Percentiles rank a stretch among this genome's conserved stretches.
These are phyloP conservation scores for Diversispora epigaea DNA, from an alignment of 192 early-diverging fungal genomes.

Conservation along the genomic window DNA sequence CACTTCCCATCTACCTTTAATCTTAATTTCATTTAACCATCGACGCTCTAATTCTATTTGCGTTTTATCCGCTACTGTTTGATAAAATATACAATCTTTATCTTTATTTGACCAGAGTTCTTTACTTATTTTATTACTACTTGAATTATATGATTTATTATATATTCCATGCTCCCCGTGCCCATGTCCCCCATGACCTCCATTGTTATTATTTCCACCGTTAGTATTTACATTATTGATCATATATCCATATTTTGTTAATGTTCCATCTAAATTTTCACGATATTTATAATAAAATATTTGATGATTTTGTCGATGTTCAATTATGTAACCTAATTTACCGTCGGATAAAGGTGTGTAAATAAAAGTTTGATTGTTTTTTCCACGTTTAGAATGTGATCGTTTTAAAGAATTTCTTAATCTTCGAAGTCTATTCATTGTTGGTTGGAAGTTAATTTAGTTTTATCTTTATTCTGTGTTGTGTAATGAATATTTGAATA, in stretches of 20 bases:
- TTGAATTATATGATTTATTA: neutral
- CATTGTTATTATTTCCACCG: neutral
- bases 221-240: neutral
- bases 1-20: neutral
- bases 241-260: conserved; percentile 17
- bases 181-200: neutral
- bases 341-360: neutral
- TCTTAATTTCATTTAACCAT: conserved; percentile 16
- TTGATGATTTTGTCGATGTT: conserved; percentile 11
- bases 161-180: neutral
- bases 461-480: neutral
- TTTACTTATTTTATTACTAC: neutral
- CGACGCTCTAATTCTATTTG: conserved; percentile 20
- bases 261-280: conserved; percentile 9
- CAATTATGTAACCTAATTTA: conserved; percentile 23
- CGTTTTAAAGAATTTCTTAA: neutral
- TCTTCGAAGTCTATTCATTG: neutral
- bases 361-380: neutral
- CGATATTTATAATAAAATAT: conserved; percentile 28
- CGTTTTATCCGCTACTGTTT: conserved; percentile 25
- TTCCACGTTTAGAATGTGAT: neutral
- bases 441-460: neutral
- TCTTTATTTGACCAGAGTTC: neutral
- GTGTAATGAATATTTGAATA: too few relatives aligned
- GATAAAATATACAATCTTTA: conserved; percentile 30